Percentiles rank a stretch among this genome's conserved stretches.
These are phyloP conservation scores for Chrysopogon serrulatus DNA, from an alignment of 176 grass and related monocot species.

Conservation along the genomic window DNA sequence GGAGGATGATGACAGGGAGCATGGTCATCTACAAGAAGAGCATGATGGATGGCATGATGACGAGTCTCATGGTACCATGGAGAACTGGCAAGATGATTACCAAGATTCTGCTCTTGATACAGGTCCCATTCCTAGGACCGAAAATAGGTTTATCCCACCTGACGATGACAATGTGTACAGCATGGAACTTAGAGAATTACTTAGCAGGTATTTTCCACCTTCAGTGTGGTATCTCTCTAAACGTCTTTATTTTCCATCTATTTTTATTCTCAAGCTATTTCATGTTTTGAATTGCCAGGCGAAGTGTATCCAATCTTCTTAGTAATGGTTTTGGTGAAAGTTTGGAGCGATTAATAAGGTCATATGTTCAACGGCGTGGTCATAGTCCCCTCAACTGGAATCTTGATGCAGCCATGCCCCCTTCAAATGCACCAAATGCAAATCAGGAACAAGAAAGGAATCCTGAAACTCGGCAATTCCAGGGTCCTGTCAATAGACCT, in stretches of 20 bases:
- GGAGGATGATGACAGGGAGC: conserved; percentile 39
- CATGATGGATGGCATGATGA: conserved; percentile 70
- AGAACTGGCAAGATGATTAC: conserved; percentile 83
- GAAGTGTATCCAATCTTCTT: conserved; percentile 99
- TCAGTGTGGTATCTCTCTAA: neutral
- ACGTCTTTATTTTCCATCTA: conserved; percentile 3
- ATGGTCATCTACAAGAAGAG: conserved; percentile 52
- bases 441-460: conserved; percentile 67
- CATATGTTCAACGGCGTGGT: conserved; percentile 75
- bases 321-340: conserved; percentile 95
- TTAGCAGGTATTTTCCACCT: conserved; percentile 63
- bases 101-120: conserved; percentile 52
- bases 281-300: conserved; percentile 41
- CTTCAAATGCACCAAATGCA: conserved; percentile 48
- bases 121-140: conserved; percentile 45
- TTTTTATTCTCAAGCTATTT: conserved; percentile 5
- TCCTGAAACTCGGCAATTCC: conserved; percentile 46
- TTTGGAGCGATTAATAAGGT: conserved; percentile 90
- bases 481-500: conserved; percentile 44
- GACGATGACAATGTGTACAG: conserved; percentile 97
- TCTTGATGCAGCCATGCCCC: conserved; percentile 35
- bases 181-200: conserved; percentile 96
- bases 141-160: conserved; percentile 73
- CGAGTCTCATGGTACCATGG: conserved; percentile 65
- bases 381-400: conserved; percentile 67